A percentile compares a stretch with the other conserved stretches of the same genome.
Conservation (phyloP, 306 rosid genomes). For the Luffa aegyptiaca region DNA sequence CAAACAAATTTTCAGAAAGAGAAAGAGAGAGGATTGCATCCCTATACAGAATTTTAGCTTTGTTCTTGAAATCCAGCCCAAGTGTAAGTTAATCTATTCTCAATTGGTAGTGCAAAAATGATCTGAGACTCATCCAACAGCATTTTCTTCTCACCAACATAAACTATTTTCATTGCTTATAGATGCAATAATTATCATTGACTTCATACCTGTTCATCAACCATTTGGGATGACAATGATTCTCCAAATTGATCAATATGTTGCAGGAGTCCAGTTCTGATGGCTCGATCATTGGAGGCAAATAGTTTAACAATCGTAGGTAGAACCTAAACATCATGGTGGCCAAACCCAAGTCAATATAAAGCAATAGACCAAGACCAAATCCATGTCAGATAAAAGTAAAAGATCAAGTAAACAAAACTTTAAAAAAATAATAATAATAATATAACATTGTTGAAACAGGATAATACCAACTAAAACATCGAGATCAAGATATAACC, state of each 20-base stretch:
- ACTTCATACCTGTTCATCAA: conserved; percentile 78
- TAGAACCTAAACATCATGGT: conserved; percentile 43
- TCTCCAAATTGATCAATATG: conserved; percentile 95
- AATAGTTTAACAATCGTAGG: conserved; percentile 85
- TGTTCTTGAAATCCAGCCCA: neutral
- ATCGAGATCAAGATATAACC: conserved; percentile 25
- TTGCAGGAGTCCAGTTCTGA: conserved; percentile 85
- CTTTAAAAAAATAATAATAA: neutral
- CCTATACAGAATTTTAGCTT: neutral
- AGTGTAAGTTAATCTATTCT: neutral
- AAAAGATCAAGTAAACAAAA: neutral
- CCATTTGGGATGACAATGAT: conserved; percentile 70
- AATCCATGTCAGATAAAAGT: conserved; percentile 8
- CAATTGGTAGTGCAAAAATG: neutral
- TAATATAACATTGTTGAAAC: neutral
- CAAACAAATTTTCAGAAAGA: neutral
- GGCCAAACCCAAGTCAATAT: conserved; percentile 11
- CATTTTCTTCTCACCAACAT: neutral
- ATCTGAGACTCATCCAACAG: neutral
- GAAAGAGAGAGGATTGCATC: neutral
- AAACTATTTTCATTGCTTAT: conserved; percentile 7
- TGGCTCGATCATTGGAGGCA: conserved; percentile 93
- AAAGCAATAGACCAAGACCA: conserved; percentile 9
- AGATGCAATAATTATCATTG: conserved; percentile 9
- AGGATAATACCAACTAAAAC: neutral